phyloP scores from a whole-genome alignment of 2,329 filamentous ascomycete species.

The Huntiella moniliformis region DNA sequence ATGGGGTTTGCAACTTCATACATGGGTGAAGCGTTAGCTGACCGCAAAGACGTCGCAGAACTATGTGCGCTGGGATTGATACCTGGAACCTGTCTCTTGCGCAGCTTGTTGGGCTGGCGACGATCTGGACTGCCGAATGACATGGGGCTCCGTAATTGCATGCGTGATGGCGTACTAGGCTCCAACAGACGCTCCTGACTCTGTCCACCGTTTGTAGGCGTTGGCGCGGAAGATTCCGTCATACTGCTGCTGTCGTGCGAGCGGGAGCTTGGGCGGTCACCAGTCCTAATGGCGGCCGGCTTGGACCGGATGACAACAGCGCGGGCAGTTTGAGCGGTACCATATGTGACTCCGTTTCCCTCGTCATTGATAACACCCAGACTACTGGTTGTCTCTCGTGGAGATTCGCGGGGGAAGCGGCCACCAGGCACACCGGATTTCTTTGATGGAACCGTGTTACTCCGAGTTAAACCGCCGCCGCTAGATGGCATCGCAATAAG shows the following conservation, averaged over 20 bases:
- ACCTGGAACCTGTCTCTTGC: conserved; percentile 64
- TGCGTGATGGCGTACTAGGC: conserved; percentile 23
- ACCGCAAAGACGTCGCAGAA: conserved; percentile 56
- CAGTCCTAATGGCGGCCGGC: conserved; percentile 1
- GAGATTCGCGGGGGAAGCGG: conserved; percentile 35
- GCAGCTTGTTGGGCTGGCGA: conserved; percentile 72
- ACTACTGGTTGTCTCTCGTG: conserved; percentile 10
- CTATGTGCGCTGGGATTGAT: conserved; percentile 77
- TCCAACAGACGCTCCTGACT: conserved; percentile 32
- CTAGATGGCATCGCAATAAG: conserved; percentile 35
- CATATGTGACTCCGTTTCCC: background rate
- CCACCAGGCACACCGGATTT: conserved; percentile 51
- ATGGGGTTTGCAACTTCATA: conserved; percentile 28
- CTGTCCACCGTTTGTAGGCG: conserved; percentile 17
- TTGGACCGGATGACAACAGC: background rate
- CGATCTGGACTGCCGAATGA: conserved; percentile 35
- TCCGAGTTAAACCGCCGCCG: conserved; percentile 33
- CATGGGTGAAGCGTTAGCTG: conserved; percentile 27
- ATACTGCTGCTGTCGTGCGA: conserved; percentile 15
- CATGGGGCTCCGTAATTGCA: conserved; percentile 42
- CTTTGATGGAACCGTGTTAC: conserved; percentile 88
- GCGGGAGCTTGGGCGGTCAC: conserved; percentile 13
- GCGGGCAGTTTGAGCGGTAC: background rate
- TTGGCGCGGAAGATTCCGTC: conserved; percentile 16
- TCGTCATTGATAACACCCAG: conserved; percentile 9